These are phyloP conservation scores for Populus tomentosa DNA, from an alignment of 441 rosid species.

Conservation along the genomic window DNA sequence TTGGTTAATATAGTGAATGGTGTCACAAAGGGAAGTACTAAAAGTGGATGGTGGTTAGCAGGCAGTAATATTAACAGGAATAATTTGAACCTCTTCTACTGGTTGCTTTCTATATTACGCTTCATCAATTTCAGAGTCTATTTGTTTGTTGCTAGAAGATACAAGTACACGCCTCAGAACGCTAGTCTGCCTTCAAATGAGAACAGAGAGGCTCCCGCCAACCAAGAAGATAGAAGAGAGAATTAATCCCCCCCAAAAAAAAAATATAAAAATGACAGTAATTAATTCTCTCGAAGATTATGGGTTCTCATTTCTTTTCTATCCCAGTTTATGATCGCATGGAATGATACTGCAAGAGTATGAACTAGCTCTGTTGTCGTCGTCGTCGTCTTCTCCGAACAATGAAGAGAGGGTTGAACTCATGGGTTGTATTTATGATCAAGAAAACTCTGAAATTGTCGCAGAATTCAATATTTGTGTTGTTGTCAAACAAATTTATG, in stretches of 20 bases:
- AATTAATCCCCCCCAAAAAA: too few relatives aligned
- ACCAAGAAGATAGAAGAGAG: neutral
- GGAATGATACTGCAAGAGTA: neutral
- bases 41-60: constrained; percentile 52
- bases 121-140: constrained; percentile 45
- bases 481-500: too few relatives aligned
- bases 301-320: neutral
- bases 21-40: constrained; percentile 33
- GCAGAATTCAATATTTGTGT: too few relatives aligned
- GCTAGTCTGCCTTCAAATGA: neutral
- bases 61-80: constrained; percentile 63
- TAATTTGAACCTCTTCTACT: constrained; percentile 48
- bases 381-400: neutral
- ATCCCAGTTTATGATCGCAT: neutral
- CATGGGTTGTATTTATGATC: neutral
- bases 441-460: too few relatives aligned
- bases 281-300: too few relatives aligned
- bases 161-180: constrained; percentile 38
- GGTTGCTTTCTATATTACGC: constrained; percentile 46
- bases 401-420: neutral
- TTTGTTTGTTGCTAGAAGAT: constrained; percentile 38
- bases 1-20: constrained; percentile 44
- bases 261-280: neutral
- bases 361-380: neutral
- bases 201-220: neutral